phyloP scores from a whole-genome alignment of 1,284 basidiomycete species.

The Hortiboletus rubellus region DNA sequence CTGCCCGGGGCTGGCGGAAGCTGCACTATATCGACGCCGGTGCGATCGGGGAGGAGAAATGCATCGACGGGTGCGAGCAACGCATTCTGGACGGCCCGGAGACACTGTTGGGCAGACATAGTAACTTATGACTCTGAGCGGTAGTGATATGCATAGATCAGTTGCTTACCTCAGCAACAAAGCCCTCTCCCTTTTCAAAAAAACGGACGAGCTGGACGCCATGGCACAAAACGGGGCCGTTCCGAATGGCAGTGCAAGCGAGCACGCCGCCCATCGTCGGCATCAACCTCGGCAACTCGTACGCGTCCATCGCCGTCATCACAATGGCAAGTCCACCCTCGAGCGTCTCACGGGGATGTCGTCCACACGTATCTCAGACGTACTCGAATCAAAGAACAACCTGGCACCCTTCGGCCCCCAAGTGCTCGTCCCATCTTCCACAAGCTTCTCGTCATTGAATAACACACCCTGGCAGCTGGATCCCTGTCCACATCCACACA shows the following conservation, averaged over 20 bases:
- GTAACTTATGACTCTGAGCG: too few relatives aligned
- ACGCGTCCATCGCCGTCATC: constrained; percentile 93
- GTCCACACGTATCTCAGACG: too few relatives aligned
- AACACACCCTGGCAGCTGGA: too few relatives aligned
- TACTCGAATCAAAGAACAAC: too few relatives aligned
- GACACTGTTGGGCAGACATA: constrained; percentile 1
- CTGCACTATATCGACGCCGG: constrained; percentile 5
- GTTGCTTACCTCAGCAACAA: constrained; percentile 16
- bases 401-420: too few relatives aligned
- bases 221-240: constrained; percentile 30
- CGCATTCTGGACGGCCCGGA: constrained; percentile 17
- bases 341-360: too few relatives aligned
- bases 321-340: constrained; percentile 67
- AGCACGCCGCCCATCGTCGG: constrained; percentile 68
- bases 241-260: constrained; percentile 43
- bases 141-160: too few relatives aligned
- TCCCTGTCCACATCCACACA: too few relatives aligned
- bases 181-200: not conserved
- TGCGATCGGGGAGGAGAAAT: constrained; percentile 21
- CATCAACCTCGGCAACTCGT: constrained; percentile 97
- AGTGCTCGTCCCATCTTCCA: too few relatives aligned
- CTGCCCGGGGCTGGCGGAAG: not conserved
- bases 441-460: too few relatives aligned
- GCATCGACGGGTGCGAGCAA: not conserved
- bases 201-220: not conserved